Base-by-base conservation (phyloP, 2,329 filamentous ascomycete species). In the Fusarium tupiense region DNA sequence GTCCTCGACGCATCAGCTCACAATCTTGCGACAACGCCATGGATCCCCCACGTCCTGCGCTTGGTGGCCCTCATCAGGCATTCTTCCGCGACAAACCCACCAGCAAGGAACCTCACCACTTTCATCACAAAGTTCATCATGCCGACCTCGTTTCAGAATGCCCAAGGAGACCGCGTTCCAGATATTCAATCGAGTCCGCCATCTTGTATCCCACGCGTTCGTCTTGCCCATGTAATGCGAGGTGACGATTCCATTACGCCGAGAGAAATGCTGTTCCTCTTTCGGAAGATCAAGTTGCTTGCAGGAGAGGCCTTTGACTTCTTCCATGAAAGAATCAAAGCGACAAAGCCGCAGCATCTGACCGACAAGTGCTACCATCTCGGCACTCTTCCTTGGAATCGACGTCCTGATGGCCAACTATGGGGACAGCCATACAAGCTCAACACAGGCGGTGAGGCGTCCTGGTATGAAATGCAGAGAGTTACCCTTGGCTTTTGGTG, bases 381-480 rank as follows among this genome's bases (percentile, higher is more conserved):
- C 19, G 31, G 38, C 3, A 50, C 40, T 0, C 65, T 66, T 26
- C 65, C 57, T 3, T 73, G 71, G 71, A 50, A 41, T 40, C 38
- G 38, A 19, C 29, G 61, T 1, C 61, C 70, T 19, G 65, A 62
- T 31, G 53, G 61, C 20, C 38, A 44, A 17, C 26, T 49, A 11
- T 73, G 65, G 65, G 70, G 71, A 6, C 43, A 60, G 8, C 24
- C 57, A 6, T 73, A 73, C 5, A 12, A 54, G 11, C 46, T 74
- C 6, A 29, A 73, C 12, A 44, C 59, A 5, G 71, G 71, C 5
- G 46, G 50, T 5, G 35, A 67, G 35, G 54, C 41, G 14, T 73
- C 71, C 9, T 73, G 71, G 67, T 73, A 73, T 44, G 71, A 73
- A 29, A 49, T 56, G 29, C 71, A 73, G 37, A 60, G 71, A 26